These are phyloP conservation scores for Erythrophleum fordii DNA, from an alignment of 306 rosid species.

Conservation along the genomic window DNA sequence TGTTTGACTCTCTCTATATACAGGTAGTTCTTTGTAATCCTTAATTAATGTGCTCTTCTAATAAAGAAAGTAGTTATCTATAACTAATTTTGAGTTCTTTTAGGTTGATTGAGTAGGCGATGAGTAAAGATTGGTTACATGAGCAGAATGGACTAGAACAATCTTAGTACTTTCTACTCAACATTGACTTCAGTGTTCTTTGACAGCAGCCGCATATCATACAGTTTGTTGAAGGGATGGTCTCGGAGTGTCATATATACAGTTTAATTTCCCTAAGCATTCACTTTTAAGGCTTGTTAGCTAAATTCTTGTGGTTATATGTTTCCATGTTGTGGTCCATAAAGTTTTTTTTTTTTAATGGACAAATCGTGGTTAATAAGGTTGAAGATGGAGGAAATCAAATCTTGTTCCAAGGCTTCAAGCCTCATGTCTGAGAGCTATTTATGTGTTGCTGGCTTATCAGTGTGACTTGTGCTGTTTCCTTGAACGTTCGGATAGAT, in stretches of 20 bases:
- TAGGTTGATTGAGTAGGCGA: neutral
- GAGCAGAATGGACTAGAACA: neutral
- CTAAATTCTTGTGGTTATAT: neutral
- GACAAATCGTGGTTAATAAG: no score
- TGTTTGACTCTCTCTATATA: neutral
- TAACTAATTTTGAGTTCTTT: neutral
- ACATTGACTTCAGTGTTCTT: neutral
- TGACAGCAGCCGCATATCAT: neutral
- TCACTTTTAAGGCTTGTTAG: neutral
- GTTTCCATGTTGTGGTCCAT: neutral
- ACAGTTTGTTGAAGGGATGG: neutral
- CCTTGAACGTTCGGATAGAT: neutral
- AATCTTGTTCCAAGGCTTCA: neutral
- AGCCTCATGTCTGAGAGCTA: neutral
- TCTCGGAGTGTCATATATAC: no score
- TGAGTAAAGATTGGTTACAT: neutral
- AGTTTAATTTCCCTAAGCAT: neutral
- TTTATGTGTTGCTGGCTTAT: neutral
- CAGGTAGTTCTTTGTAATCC: neutral
- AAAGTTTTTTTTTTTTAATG: no score
- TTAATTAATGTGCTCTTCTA: neutral
- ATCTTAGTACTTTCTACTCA: neutral
- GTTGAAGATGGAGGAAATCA: conserved; percentile 5
- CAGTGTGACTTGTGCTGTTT: neutral
- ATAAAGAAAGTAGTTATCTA: neutral